Base-by-base conservation (phyloP, 2,329 filamentous ascomycete genomes). In the Monilinia aucupariae region DNA sequence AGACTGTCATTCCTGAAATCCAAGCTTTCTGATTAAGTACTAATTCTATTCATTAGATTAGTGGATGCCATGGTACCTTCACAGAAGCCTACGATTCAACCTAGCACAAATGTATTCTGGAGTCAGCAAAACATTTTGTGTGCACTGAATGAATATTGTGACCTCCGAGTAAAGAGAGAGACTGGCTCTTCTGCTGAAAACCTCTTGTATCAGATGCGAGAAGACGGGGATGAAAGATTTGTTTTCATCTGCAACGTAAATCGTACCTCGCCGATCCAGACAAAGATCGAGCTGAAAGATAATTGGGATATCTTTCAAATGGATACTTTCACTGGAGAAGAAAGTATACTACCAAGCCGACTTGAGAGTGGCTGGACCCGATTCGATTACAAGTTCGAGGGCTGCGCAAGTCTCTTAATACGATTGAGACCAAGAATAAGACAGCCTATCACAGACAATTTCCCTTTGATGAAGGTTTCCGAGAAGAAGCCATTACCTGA, bases 181-280 rank as follows among this genome's bases (percentile, higher is more conserved):
- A 56, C 61, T 39, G 55, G 64, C n/a, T 39, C 34, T 17, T 55
- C 56, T 0, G 34, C 66, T 0, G 41, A 70, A 3, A 69, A 66
- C 17, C 41, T 74, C 7, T 61, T 74, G 1, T 71, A 74, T 56
- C 73, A 74, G 48, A 71, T 74, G 66, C 68, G 73, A 13, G 63
- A 74, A 32, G 73, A 74, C 32, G 68, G 59, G 4, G 66, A 71
- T 12, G 64, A 71, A 13, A 67, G 68, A 9, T 74, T 71, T 45
- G 60, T 73, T 2, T 74, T 74, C 56, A 68, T 74, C 59, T 74
- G 72, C 64, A 74, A 74, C 34, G 72, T 68, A 15, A 70, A 74
- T 41, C 68, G 71, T 3, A 66, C 58, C 13, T 65, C 64, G 2
- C 59, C 68, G 0, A 55, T 67, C 8, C 62, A 68, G 25, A 69